Percentiles rank a stretch among this genome's conserved stretches.
phyloP scores from a whole-genome alignment of 2,329 filamentous ascomycete genomes.

The Alternaria dauci region DNA sequence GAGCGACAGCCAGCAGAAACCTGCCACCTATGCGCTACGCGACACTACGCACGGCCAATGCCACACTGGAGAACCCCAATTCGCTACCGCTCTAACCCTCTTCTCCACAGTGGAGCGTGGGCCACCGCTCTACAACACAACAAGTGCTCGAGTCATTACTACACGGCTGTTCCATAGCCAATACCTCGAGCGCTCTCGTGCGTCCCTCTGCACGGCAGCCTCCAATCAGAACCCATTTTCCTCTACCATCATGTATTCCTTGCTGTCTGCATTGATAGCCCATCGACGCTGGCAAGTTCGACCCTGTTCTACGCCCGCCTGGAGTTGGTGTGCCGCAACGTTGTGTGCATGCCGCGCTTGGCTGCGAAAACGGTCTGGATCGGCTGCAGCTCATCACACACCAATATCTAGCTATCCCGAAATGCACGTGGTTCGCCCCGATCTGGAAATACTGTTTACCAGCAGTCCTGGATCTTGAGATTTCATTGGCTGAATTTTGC shows the following conservation, averaged over 20 bases:
- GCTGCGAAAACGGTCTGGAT: slow-evolving; percentile 27
- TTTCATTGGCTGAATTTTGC: slow-evolving; percentile 34
- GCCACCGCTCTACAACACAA: slow-evolving; percentile 24
- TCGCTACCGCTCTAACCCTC: slow-evolving; percentile 28
- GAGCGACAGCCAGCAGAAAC: slow-evolving; percentile 18
- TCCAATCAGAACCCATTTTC: neutral
- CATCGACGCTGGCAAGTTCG: slow-evolving; percentile 7
- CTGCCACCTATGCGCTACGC: slow-evolving; percentile 18
- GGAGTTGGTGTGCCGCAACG: slow-evolving; percentile 17
- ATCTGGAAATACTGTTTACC: slow-evolving; percentile 24
- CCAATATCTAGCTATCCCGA: slow-evolving; percentile 37
- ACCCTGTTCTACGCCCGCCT: slow-evolving; percentile 18
- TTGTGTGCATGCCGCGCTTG: slow-evolving; percentile 35
- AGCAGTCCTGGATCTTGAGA: slow-evolving; percentile 1
- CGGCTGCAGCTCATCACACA: slow-evolving; percentile 44
- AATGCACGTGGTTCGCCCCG: slow-evolving; percentile 23
- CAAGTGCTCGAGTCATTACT: slow-evolving; percentile 15
- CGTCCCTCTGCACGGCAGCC: neutral
- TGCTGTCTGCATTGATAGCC: neutral
- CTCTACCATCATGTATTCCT: neutral
- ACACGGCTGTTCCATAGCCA: neutral
- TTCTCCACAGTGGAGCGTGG: slow-evolving; percentile 31
- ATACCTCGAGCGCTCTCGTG: neutral
- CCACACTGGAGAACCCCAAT: slow-evolving; percentile 24
- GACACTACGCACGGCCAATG: slow-evolving; percentile 10